Evolutionary conservation across 1,139 yeast species (phyloP).

Genomic region (Sugiyamaella xylanicola): DNA sequence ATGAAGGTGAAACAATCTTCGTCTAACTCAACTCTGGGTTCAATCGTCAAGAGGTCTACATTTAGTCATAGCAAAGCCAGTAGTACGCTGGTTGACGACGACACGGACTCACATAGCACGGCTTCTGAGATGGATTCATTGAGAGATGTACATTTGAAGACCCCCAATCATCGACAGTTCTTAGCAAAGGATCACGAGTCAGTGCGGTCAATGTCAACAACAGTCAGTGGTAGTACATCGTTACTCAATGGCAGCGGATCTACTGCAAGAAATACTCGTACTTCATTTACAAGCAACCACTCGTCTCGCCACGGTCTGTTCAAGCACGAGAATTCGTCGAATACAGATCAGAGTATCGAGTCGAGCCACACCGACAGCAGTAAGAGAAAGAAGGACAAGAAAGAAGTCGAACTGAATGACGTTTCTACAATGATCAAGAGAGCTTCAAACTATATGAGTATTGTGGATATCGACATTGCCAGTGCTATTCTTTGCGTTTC

Average conservation of each 20-base stretch:
- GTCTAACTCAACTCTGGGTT: neutral
- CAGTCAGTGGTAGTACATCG: conserved; percentile 16
- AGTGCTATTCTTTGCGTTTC: conserved; percentile 62
- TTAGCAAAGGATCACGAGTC: conserved; percentile 21
- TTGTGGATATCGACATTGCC: conserved; percentile 59
- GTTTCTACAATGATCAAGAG: conserved; percentile 62
- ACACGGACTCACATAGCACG: conserved; percentile 15
- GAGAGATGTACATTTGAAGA: neutral
- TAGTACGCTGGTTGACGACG: conserved; percentile 17
- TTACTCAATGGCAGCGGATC: conserved; percentile 4
- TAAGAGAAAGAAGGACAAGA: conserved; percentile 21
- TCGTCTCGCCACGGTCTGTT: conserved; percentile 13
- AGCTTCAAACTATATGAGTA: conserved; percentile 66
- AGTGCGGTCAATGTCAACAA: conserved; percentile 21
- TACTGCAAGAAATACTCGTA: conserved; percentile 9
- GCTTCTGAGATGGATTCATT: conserved; percentile 15
- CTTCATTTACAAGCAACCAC: conserved; percentile 18
- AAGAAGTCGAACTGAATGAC: conserved; percentile 45
- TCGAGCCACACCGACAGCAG: conserved; percentile 2
- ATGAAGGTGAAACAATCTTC: neutral
- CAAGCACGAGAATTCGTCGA: conserved; percentile 20
- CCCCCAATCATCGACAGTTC: conserved; percentile 12
- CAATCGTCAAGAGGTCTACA: conserved; percentile 7
- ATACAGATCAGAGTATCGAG: conserved; percentile 13
- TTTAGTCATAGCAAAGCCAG: neutral